phyloP scores from a whole-genome alignment of 106 monocot species.

The Hemerocallis citrina region DNA sequence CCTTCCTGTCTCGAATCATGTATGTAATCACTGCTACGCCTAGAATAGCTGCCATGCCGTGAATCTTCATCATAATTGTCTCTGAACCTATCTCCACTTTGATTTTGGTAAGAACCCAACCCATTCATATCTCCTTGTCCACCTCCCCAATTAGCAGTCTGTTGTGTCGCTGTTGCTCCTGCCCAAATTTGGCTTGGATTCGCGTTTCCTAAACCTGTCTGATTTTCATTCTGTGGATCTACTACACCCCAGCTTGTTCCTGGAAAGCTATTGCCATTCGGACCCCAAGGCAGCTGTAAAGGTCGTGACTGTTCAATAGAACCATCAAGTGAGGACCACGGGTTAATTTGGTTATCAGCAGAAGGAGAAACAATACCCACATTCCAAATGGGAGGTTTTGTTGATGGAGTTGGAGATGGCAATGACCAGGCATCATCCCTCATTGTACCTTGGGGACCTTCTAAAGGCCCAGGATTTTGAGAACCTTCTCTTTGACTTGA shows the following conservation, averaged over 20 bases:
- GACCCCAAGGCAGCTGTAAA: background rate
- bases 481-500: conserved; percentile 9
- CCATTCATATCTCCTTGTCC: conserved; percentile 10
- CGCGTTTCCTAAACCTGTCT: conserved; percentile 14
- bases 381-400: conserved; percentile 13
- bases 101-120: conserved; percentile 13
- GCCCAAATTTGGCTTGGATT: conserved; percentile 7
- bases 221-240: background rate
- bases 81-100: conserved; percentile 3
- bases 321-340: background rate
- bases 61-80: background rate
- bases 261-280: background rate
- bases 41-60: conserved; percentile 3
- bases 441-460: conserved; percentile 8
- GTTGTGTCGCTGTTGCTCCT: background rate
- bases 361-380: conserved; percentile 1
- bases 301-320: background rate
- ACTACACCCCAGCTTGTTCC: background rate
- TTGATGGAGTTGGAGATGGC: conserved; percentile 51
- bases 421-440: conserved; percentile 27
- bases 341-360: conserved; percentile 6
- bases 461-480: conserved; percentile 4
- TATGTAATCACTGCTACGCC: conserved; percentile 10
- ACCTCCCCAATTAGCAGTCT: conserved; percentile 3
- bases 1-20: conserved; percentile 1